Base-by-base conservation (phyloP, 2,329 filamentous ascomycete genomes). In the Cordyceps militaris region DNA sequence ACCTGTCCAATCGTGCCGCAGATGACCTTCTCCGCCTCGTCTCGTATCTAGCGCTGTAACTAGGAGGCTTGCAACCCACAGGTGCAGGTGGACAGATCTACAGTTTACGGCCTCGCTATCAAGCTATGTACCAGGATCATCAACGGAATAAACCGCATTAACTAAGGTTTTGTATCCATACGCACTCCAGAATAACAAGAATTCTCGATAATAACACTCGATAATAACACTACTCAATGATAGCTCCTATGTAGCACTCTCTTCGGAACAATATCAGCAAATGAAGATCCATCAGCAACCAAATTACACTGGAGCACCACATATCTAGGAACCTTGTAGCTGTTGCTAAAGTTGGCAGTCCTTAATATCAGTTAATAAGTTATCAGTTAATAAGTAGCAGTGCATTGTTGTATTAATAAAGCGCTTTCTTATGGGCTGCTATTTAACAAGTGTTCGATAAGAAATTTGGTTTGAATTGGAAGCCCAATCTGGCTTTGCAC, bases 61-160 rank as follows among this genome's bases (percentile, higher is more conserved):
- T 30, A 14, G 14, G n/a, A 16, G 24, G 24, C 50, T 43, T 23
- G 50, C 50, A 32, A 13, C 36, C 36, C 16, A 13, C 32, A 56
- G 36, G 21, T 48, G n/a, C 32, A 56, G 36, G 21, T 48, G 52
- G 43, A 56, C 52, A 40, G 52, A 56, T 56, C 52, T 47, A 48
- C 52, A 38, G 43, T 38, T 28, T 47, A 13, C 50, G 14, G n/a
- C 9, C 23, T 16, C n/a, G 38, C 38, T 47, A 23, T 16, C 52
- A n/a, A n/a, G n/a, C n/a, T n/a, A n/a, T n/a, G n/a, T n/a, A 28
- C 21, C 36, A 56, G n/a, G 32, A 28, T 54, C 42, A 13, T 30
- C 43, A 21, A 28, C 42, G 40, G 14, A 26, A 19, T 28, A 46
- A 40, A 13, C 51, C 28, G 23, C 26, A 24, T 28, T 34, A 38